A percentile compares a stretch with the other conserved stretches of the same genome.
Evolutionary conservation across 2,329 filamentous ascomycete species (phyloP).

Genomic region (Colletotrichum nymphaeae): DNA sequence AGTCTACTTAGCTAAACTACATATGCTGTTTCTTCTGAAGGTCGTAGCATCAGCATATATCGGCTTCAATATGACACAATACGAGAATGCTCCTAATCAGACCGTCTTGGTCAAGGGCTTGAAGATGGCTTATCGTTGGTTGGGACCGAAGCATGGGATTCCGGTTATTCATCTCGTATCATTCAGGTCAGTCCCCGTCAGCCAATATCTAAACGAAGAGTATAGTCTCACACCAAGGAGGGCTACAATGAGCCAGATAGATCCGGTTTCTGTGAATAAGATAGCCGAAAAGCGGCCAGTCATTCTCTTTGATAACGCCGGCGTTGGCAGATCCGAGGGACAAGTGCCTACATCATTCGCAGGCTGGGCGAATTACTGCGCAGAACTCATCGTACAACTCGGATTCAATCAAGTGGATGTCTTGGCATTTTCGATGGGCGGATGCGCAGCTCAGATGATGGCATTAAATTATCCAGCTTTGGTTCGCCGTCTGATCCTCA

Average conservation of each 20-base stretch:
- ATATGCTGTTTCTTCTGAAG: not conserved
- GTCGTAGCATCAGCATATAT: not conserved
- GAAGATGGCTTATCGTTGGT: not conserved
- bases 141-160: not conserved
- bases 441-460: not conserved
- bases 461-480: not conserved
- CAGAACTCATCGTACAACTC: not conserved
- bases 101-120: not conserved
- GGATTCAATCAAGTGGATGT: not conserved
- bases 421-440: not conserved
- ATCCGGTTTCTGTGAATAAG: not conserved
- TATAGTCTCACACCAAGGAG: not conserved
- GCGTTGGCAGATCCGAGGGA: not conserved
- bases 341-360: not conserved
- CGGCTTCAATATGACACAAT: not conserved
- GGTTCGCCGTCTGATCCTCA: not conserved
- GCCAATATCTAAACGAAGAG: not conserved
- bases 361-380: not conserved
- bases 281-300: not conserved
- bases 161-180: not conserved
- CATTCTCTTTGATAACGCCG: not conserved
- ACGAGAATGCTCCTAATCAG: not conserved
- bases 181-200: not conserved
- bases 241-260: not conserved
- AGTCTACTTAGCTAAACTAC: too few relatives aligned